These are phyloP conservation scores for Takakia lepidozioides DNA, from an alignment of 225 moss, liverwort and hornwort genomes.

Conservation along the genomic window DNA sequence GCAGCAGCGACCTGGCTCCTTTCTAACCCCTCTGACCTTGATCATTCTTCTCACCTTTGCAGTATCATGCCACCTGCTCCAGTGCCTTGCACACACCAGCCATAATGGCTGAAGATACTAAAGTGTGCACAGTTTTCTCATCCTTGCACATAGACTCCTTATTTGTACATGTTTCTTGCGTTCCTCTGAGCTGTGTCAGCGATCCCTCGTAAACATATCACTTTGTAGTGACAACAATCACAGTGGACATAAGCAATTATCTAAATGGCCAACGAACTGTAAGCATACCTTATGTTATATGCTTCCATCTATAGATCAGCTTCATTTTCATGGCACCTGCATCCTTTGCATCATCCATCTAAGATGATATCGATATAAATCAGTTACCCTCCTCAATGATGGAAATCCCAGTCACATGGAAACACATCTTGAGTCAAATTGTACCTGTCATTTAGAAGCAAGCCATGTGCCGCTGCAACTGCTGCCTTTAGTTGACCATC, in stretches of 20 bases:
- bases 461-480: no score
- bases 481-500: no score
- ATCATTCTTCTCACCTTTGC: no score
- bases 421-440: not conserved
- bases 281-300: conserved; percentile 17
- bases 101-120: conserved; percentile 68
- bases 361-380: conserved; percentile 1
- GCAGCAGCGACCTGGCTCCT: no score
- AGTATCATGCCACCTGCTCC: no score
- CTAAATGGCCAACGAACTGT: no score
- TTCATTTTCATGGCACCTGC: conserved; percentile 20
- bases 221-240: no score
- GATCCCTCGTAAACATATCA: conserved; percentile 42
- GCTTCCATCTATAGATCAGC: conserved; percentile 20
- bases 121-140: conserved; percentile 40
- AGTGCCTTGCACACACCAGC: conserved; percentile 58
- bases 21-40: no score
- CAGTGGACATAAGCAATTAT: no score
- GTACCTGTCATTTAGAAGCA: no score
- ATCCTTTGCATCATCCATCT: conserved; percentile 19
- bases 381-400: not conserved
- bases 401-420: not conserved
- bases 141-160: conserved; percentile 31
- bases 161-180: conserved; percentile 37
- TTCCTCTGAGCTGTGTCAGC: conserved; percentile 26